Evolutionary conservation across 2,329 filamentous ascomycete species (phyloP).

Genomic region (Nannizziopsis barbatae): DNA sequence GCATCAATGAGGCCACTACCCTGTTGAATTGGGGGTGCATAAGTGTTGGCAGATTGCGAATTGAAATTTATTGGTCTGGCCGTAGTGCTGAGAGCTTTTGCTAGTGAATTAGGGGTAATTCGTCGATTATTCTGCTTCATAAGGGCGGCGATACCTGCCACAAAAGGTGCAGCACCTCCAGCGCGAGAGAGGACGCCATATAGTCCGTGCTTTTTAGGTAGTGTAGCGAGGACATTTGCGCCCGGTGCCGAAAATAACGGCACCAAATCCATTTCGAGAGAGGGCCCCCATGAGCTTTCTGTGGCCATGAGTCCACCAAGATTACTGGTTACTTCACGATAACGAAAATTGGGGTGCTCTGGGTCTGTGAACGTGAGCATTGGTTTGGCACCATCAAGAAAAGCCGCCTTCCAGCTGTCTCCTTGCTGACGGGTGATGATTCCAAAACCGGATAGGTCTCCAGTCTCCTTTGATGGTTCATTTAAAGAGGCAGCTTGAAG

Average conservation of each 20-base stretch:
- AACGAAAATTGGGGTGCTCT: background rate
- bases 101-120: slow-evolving; percentile 1
- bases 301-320: slow-evolving; percentile 44
- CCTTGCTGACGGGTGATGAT: slow-evolving; percentile 9
- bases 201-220: slow-evolving; percentile 1
- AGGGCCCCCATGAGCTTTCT: slow-evolving; percentile 50
- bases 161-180: slow-evolving; percentile 4
- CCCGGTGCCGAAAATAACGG: slow-evolving; percentile 7
- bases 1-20: slow-evolving; percentile 10
- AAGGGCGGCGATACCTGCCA: slow-evolving; percentile 10
- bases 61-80: slow-evolving; percentile 7
- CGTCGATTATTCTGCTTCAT: slow-evolving; percentile 2
- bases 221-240: slow-evolving; percentile 5
- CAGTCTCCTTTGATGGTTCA: background rate
- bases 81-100: background rate
- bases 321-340: slow-evolving; percentile 1
- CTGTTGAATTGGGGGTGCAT: slow-evolving; percentile 11
- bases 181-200: slow-evolving; percentile 10
- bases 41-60: background rate
- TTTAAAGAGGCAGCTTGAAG: background rate
- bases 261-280: slow-evolving; percentile 7
- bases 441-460: background rate
- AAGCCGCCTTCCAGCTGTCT: slow-evolving; percentile 1
- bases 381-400: slow-evolving; percentile 2
- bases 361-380: slow-evolving; percentile 5